A percentile compares a stretch with the other conserved stretches of the same genome.
Evolutionary conservation across 192 early-diverging fungal species (phyloP).

Genomic region (Coemansia reversa): DNA sequence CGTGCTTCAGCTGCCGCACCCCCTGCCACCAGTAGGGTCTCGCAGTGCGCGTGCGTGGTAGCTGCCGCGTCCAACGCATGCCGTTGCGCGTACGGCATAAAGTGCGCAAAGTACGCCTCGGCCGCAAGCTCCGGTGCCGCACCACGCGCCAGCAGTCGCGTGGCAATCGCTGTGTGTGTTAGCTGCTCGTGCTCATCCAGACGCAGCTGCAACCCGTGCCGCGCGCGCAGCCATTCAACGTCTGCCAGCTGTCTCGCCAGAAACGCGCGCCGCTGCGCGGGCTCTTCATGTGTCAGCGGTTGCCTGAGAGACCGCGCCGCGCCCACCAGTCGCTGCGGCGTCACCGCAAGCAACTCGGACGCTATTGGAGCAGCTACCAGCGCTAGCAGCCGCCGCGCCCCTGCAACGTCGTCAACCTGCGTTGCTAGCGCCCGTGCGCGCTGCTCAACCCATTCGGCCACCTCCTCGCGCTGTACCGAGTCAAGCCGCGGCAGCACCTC

Average conservation of each 20-base stretch:
- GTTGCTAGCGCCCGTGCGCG: conserved; percentile 56
- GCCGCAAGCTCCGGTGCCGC: conserved; percentile 59
- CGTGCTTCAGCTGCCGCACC: conserved; percentile 44
- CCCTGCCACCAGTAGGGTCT: conserved; percentile 53
- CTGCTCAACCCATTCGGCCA: conserved; percentile 58
- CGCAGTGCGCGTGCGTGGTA: conserved; percentile 58
- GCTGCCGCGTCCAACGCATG: conserved; percentile 57
- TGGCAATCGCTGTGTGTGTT: conserved; percentile 48
- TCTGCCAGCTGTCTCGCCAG: conserved; percentile 58
- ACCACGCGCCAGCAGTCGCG: conserved; percentile 63
- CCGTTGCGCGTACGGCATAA: conserved; percentile 57
- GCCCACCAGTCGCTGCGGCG: conserved; percentile 38
- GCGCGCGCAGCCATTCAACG: conserved; percentile 55
- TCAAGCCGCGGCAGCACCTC: conserved; percentile 57
- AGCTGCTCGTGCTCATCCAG: conserved; percentile 58
- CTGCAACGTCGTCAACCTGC: conserved; percentile 32
- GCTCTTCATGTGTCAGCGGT: background rate
- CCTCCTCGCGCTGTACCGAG: conserved; percentile 20
- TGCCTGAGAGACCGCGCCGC: background rate
- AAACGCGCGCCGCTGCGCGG: conserved; percentile 19
- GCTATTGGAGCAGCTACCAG: conserved; percentile 31
- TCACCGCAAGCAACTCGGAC: conserved; percentile 12
- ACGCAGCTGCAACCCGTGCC: conserved; percentile 48
- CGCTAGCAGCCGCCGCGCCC: conserved; percentile 50
- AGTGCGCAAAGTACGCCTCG: conserved; percentile 57